phyloP scores from a whole-genome alignment of 2,329 filamentous ascomycete species.

The Neophaeococcomyces mojaviensis region DNA sequence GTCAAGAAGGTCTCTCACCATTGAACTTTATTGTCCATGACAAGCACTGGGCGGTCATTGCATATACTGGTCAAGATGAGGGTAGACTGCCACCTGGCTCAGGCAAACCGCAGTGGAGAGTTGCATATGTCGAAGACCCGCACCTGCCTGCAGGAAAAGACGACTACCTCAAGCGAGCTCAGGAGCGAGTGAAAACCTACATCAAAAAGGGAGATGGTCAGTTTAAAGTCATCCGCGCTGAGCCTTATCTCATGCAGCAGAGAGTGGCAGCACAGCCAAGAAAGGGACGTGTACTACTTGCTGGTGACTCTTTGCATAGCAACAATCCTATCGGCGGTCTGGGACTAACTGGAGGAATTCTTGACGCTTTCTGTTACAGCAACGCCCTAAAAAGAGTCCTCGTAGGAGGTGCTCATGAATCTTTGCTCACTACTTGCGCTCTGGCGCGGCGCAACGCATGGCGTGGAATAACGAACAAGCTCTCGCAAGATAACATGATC shows the following conservation, averaged over 20 bases:
- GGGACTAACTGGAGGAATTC: constrained; percentile 18
- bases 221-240: constrained; percentile 10
- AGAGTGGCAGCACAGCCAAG: constrained; percentile 6
- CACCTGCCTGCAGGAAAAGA: constrained; percentile 1
- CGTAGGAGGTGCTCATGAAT: constrained; percentile 8
- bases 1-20: constrained; percentile 10
- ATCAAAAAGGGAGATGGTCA: constrained; percentile 4
- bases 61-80: constrained; percentile 10
- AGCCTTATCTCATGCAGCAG: constrained; percentile 13
- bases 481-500: constrained; percentile 10
- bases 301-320: constrained; percentile 10
- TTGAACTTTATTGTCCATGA: constrained; percentile 16
- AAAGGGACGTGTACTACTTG: constrained; percentile 11
- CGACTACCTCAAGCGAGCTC: constrained; percentile 4
- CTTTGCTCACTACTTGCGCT: constrained; percentile 11
- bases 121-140: constrained; percentile 11
- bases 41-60: constrained; percentile 19
- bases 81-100: not conserved
- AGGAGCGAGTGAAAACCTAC: constrained; percentile 4
- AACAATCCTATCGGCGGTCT: constrained; percentile 21
- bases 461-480: constrained; percentile 11
- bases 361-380: constrained; percentile 14
- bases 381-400: constrained; percentile 13
- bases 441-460: constrained; percentile 10
- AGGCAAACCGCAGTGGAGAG: constrained; percentile 7